These are phyloP conservation scores for Dichotomocladium elegans DNA, from an alignment of 371 early-diverging fungal genomes.

Conservation along the genomic window DNA sequence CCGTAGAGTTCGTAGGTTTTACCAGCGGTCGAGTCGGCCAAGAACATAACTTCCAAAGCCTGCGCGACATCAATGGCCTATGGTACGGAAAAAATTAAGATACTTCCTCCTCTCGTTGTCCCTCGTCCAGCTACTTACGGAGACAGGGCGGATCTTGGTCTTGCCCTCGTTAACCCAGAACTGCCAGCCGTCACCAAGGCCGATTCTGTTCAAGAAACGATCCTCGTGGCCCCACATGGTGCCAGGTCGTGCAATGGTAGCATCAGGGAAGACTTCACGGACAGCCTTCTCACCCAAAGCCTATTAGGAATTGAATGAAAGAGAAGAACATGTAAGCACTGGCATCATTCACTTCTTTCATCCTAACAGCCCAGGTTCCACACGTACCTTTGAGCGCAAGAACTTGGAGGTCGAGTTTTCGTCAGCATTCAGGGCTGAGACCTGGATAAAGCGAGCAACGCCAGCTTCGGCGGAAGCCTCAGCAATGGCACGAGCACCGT, in stretches of 20 bases:
- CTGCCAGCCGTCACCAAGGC: slow-evolving; percentile 56
- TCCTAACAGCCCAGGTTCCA: neutral
- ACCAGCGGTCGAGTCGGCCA: slow-evolving; percentile 71
- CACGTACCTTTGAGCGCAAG: slow-evolving; percentile 77
- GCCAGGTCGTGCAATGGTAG: slow-evolving; percentile 91
- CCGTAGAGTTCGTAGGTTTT: slow-evolving; percentile 91
- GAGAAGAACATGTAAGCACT: neutral
- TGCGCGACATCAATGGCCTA: slow-evolving; percentile 87
- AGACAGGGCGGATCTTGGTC: slow-evolving; percentile 80
- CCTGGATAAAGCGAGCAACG: slow-evolving; percentile 84
- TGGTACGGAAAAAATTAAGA: too few relatives aligned
- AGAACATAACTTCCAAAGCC: slow-evolving; percentile 73
- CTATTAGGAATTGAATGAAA: too few relatives aligned
- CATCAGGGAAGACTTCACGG: slow-evolving; percentile 82
- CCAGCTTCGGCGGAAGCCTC: slow-evolving; percentile 77
- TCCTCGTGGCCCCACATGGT: slow-evolving; percentile 93
- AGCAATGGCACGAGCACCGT: slow-evolving; percentile 83
- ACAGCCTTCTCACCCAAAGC: slow-evolving; percentile 90
- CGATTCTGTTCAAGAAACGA: slow-evolving; percentile 88
- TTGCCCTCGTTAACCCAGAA: slow-evolving; percentile 71
- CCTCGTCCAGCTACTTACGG: too few relatives aligned
- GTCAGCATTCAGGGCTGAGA: slow-evolving; percentile 84
- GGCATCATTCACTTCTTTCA: neutral
- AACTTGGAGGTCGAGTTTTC: slow-evolving; percentile 75
- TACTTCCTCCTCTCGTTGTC: too few relatives aligned